Conservation (phyloP, 352 stramenopile genomes). For the Globisporangium okanoganense region DNA sequence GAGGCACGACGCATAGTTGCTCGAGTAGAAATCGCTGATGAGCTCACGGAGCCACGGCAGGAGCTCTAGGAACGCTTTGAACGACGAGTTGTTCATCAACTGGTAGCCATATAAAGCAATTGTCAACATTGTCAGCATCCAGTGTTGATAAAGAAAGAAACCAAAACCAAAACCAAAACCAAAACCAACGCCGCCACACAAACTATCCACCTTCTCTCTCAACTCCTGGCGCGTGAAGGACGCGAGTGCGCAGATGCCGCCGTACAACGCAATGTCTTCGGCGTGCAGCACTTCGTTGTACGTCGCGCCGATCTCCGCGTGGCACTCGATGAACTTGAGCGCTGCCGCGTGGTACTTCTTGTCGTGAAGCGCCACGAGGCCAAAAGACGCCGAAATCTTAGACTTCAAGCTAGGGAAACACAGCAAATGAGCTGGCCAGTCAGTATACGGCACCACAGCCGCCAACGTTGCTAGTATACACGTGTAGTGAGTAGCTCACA, state of each 20-base stretch:
- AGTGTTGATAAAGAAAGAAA: background rate
- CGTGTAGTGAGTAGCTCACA: conserved; percentile 42
- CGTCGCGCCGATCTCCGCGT: conserved; percentile 70
- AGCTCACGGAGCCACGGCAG: conserved; percentile 84
- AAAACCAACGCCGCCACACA: background rate
- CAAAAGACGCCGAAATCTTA: conserved; percentile 77
- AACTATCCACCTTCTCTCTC: conserved; percentile 48
- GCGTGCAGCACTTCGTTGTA: conserved; percentile 84
- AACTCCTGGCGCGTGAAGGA: conserved; percentile 83
- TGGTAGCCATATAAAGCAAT: conserved; percentile 8
- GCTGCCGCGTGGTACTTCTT: conserved; percentile 78
- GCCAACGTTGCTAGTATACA: background rate
- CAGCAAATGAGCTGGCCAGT: background rate
- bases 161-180: too few relatives aligned
- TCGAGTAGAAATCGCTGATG: conserved; percentile 86
- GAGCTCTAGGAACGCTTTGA: conserved; percentile 87
- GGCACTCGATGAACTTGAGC: conserved; percentile 79
- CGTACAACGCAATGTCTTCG: conserved; percentile 86
- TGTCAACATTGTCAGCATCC: background rate
- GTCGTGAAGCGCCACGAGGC: conserved; percentile 73
- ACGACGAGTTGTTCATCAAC: conserved; percentile 85
- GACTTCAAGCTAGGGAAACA: conserved; percentile 54
- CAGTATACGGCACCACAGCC: background rate
- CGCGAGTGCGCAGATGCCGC: conserved; percentile 80
- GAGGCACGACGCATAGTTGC: conserved; percentile 83